Base-by-base conservation (phyloP, 108 stramenopile species). In the Cyclotella sp. region DNA sequence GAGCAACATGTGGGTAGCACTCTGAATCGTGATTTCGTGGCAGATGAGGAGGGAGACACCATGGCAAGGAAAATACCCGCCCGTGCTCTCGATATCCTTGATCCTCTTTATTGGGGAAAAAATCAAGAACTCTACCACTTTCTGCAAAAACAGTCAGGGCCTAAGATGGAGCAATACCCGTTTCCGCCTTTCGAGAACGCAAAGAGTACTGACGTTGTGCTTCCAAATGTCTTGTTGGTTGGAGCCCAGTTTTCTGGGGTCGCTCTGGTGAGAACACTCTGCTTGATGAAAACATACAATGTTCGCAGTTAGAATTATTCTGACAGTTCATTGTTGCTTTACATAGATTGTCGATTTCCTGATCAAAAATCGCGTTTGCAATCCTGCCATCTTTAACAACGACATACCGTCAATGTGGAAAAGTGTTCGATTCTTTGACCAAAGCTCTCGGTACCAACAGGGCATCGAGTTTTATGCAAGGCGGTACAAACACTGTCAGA, bases 231-330 rank as follows among this genome's bases (percentile, higher is more conserved):
- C 6, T 61, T 61, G 34, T 39, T 61, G 60, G 30, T 61, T 39
- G 60, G 60, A 10, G 60, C 60, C 2, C 60, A 61, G 60, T 61
- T 61, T 61, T 61, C 60, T 13, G 60, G 60, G 1, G 34, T 61
- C 11, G 4, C 60, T 14, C 34, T 61, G 60, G 60, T 61, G 34
- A 61, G 60, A 9, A 49, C n/a, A n/a, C 47, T 3, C 18, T 9
- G 6, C 15, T 49, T 9, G n/a, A 1, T 49, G 47, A n/a, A n/a
- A 7, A 16, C 47, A n/a, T 49, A 16, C 47, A 7, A 49, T 49
- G 47, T n/a, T 9, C 18, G 3, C 47, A 49, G n/a, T 49, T 49
- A n/a, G n/a, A 49, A n/a, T 49, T n/a, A 49, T 49, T n/a, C n/a
- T 49, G n/a, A 49, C 47, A 49, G n/a, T n/a, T 49, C n/a, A 7